phyloP scores from a whole-genome alignment of 805 yeast genomes.

The Barnettozyma salicaria region DNA sequence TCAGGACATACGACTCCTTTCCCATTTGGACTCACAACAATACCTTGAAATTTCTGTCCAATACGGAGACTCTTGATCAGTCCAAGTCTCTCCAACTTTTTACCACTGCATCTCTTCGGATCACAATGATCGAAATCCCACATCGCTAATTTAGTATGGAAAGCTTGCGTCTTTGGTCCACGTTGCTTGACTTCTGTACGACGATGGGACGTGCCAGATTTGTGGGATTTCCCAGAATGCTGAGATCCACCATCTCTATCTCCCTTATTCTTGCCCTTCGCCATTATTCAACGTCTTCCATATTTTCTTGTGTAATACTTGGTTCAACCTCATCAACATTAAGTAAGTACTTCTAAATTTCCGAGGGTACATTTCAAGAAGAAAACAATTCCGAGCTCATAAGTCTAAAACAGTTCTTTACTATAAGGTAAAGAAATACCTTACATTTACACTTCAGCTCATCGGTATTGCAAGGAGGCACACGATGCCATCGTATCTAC shows the following conservation, averaged over 20 bases:
- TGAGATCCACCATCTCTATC: too few species aligned
- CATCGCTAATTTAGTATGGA: slow-evolving; percentile 90
- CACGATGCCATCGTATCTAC: slow-evolving; percentile 38
- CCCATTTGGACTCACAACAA: slow-evolving; percentile 85
- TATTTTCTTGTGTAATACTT: too few species aligned
- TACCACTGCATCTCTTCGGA: slow-evolving; percentile 95
- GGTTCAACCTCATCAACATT: too few species aligned
- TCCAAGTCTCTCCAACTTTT: slow-evolving; percentile 85
- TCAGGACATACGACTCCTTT: slow-evolving; percentile 84
- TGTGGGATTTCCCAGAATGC: too few species aligned
- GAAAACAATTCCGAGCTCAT: too few species aligned
- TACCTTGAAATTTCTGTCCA: slow-evolving; percentile 91
- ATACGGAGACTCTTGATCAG: slow-evolving; percentile 69
- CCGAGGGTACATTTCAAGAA: too few species aligned
- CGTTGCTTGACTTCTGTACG: slow-evolving; percentile 35
- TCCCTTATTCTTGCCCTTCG: slow-evolving; percentile 42
- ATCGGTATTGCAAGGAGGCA: neutral
- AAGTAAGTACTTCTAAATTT: too few species aligned
- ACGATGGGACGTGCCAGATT: too few species aligned
- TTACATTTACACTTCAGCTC: neutral
- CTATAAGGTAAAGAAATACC: neutral
- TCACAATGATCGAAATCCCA: slow-evolving; percentile 99
- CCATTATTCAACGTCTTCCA: slow-evolving; percentile 25
- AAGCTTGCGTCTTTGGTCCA: slow-evolving; percentile 25
- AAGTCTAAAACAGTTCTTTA: too few species aligned